Conservation (phyloP, 306 rosid genomes). For the Pueraria montana region DNA sequence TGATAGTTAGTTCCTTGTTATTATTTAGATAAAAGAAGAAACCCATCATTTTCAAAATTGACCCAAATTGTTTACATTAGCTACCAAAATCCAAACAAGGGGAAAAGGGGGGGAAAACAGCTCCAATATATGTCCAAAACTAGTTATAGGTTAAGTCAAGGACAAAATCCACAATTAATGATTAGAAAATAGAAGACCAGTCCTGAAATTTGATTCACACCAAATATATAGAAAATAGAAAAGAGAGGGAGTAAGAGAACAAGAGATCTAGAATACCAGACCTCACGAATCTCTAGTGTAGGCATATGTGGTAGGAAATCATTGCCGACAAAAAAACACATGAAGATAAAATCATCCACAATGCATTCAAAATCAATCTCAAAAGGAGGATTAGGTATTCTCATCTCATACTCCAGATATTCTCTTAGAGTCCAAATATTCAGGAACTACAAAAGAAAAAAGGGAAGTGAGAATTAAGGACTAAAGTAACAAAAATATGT, state of each 20-base stretch:
- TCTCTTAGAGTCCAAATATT: slow-evolving; percentile 96
- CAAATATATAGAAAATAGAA: slow-evolving; percentile 1
- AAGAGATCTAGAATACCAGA: slow-evolving; percentile 41
- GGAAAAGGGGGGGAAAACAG: too few species aligned
- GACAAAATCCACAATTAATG: slow-evolving; percentile 26
- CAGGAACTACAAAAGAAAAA: slow-evolving; percentile 72
- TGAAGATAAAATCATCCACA: slow-evolving; percentile 95
- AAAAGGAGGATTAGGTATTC: slow-evolving; percentile 76
- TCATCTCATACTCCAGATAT: slow-evolving; percentile 87
- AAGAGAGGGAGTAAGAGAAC: slow-evolving; percentile 9
- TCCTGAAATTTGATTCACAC: slow-evolving; percentile 1
- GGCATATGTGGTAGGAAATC: slow-evolving; percentile 99
- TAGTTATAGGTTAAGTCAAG: background rate
- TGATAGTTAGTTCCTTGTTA: background rate
- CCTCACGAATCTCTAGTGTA: slow-evolving; percentile 98
- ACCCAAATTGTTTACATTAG: background rate
- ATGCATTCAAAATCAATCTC: slow-evolving; percentile 85
- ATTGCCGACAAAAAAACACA: slow-evolving; percentile 96
- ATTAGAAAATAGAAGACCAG: background rate
- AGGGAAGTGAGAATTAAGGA: slow-evolving; percentile 24
- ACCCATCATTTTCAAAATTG: background rate
- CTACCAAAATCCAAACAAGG: background rate
- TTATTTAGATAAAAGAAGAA: slow-evolving; percentile 10
- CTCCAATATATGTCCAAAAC: background rate
- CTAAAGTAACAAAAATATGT: background rate